Conservation (phyloP, 345 rosid species). For the Salix suchowensis region DNA sequence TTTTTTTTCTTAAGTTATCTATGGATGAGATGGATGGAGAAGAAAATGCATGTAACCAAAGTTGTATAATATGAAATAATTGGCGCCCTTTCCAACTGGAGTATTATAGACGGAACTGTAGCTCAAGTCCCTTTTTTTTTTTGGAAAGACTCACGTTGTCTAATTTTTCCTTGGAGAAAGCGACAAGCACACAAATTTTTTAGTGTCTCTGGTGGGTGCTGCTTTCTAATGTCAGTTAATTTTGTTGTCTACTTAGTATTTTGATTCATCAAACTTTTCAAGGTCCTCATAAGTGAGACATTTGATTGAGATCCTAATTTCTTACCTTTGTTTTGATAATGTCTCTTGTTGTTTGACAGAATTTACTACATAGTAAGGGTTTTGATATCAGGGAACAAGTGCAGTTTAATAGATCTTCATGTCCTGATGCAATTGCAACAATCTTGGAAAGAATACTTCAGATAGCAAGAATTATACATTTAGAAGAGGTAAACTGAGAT, state of each 20-base stretch:
- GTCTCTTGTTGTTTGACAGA: constrained; percentile 31
- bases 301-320: neutral
- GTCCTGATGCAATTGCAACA: constrained; percentile 30
- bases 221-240: neutral
- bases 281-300: neutral
- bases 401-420: constrained; percentile 27
- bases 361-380: constrained; percentile 48
- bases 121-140: too few species aligned
- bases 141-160: too few species aligned
- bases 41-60: too few species aligned
- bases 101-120: too few species aligned
- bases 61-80: too few species aligned
- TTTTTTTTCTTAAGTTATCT: too few species aligned
- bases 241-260: neutral
- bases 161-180: neutral
- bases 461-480: constrained; percentile 56
- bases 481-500: constrained; percentile 57
- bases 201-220: neutral
- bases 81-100: too few species aligned
- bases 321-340: neutral
- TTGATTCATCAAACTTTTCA: neutral
- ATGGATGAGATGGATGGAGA: too few species aligned
- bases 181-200: neutral
- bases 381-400: constrained; percentile 45
- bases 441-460: constrained; percentile 47